Conservation (phyloP, 768 basidiomycete genomes). For the Gloeostereum incarnatum region DNA sequence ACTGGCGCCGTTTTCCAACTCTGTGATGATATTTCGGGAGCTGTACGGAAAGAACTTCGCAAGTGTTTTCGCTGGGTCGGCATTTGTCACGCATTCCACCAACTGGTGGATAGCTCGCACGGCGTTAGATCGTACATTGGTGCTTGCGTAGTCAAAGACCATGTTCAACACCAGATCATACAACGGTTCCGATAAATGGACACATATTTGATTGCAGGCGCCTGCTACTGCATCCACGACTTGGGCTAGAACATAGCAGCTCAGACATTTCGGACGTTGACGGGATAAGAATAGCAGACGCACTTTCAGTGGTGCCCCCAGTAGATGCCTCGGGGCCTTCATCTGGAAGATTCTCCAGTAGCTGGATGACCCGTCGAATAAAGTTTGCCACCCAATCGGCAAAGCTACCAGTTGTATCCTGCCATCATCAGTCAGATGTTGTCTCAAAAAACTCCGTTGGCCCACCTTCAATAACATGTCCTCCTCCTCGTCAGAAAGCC, state of each 20-base stretch:
- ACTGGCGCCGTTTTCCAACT: slow-evolving; percentile 82
- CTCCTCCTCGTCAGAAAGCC: slow-evolving; percentile 53
- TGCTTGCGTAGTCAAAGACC: slow-evolving; percentile 76
- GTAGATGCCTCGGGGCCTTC: slow-evolving; percentile 59
- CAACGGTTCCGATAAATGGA: slow-evolving; percentile 62
- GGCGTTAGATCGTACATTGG: slow-evolving; percentile 75
- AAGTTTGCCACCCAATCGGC: slow-evolving; percentile 82
- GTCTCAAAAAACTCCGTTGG: background rate
- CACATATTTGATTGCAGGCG: slow-evolving; percentile 71
- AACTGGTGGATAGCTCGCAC: slow-evolving; percentile 82
- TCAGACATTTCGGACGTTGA: slow-evolving; percentile 5
- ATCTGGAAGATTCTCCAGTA: slow-evolving; percentile 82
- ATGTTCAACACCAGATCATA: slow-evolving; percentile 78
- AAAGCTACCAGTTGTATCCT: slow-evolving; percentile 65
- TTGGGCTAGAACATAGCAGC: slow-evolving; percentile 35
- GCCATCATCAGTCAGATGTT: slow-evolving; percentile 1
- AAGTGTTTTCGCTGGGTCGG: slow-evolving; percentile 67
- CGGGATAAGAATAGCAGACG: background rate
- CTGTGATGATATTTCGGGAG: slow-evolving; percentile 54
- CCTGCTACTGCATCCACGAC: slow-evolving; percentile 70
- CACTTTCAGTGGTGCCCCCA: slow-evolving; percentile 60
- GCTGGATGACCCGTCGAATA: slow-evolving; percentile 65
- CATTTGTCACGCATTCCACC: slow-evolving; percentile 79
- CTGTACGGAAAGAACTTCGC: slow-evolving; percentile 75
- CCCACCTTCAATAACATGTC: slow-evolving; percentile 52